A percentile compares a stretch with the other conserved stretches of the same genome.
Evolutionary conservation across 2,329 filamentous ascomycete genomes (phyloP).

Genomic region (Alternaria solani): DNA sequence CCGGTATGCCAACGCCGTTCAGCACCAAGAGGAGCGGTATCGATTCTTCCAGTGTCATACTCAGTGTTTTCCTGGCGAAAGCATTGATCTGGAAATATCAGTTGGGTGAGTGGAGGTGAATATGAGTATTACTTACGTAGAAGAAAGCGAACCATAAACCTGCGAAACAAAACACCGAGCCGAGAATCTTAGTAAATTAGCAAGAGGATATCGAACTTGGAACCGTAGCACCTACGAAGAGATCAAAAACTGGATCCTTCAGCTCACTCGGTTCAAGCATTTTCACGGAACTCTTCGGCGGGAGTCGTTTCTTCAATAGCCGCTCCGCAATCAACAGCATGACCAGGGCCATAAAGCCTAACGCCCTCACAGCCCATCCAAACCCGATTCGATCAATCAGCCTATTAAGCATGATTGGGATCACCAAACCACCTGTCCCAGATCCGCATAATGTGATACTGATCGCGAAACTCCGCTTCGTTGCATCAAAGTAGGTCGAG

Average conservation of each 20-base stretch:
- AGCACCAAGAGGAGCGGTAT: conserved; percentile 58
- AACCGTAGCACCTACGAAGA: conserved; percentile 21
- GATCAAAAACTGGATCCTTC: conserved; percentile 27
- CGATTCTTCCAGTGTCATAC: conserved; percentile 44
- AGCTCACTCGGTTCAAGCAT: conserved; percentile 26
- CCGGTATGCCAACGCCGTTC: conserved; percentile 57
- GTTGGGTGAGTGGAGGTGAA: background rate
- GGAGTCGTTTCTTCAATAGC: conserved; percentile 28
- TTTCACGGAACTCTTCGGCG: conserved; percentile 23
- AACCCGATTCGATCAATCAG: conserved; percentile 66
- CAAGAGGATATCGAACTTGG: conserved; percentile 36
- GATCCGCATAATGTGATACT: conserved; percentile 56
- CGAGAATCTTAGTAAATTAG: conserved; percentile 44
- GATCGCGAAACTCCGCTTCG: conserved; percentile 53
- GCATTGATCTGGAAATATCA: conserved; percentile 33
- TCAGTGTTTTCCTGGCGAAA: conserved; percentile 61
- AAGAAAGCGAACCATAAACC: conserved; percentile 53
- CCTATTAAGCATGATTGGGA: conserved; percentile 61
- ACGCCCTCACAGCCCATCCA: conserved; percentile 63
- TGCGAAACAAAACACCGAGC: conserved; percentile 38
- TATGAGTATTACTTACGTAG: conserved; percentile 34
- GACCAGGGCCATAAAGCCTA: conserved; percentile 56
- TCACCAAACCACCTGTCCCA: conserved; percentile 54
- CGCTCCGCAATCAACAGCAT: conserved; percentile 56
- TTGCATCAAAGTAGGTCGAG: conserved; percentile 45